Percentiles rank a stretch among this genome's conserved stretches.
Evolutionary conservation across 2,329 filamentous ascomycete genomes (phyloP).

Genomic region (Penicillium sp.): DNA sequence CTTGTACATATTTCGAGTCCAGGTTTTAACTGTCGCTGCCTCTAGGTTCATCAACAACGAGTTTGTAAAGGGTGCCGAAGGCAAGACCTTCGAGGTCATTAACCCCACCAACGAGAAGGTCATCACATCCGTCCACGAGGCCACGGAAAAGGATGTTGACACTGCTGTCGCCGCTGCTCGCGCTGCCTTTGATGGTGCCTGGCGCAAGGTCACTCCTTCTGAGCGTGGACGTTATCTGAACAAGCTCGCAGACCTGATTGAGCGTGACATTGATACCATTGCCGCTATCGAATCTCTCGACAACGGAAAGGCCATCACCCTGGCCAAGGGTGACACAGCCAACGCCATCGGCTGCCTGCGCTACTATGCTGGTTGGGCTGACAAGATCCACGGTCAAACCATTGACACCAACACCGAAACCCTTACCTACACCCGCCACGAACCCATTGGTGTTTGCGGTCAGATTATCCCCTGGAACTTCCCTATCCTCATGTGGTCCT

Average conservation of each 20-base stretch:
- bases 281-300: constrained; percentile 82
- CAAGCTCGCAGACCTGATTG: constrained; percentile 79
- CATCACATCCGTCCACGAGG: constrained; percentile 82
- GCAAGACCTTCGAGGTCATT: constrained; percentile 90
- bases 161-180: constrained; percentile 83
- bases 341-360: constrained; percentile 73
- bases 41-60: constrained; percentile 50
- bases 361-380: constrained; percentile 92
- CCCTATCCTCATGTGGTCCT: constrained; percentile 80
- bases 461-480: constrained; percentile 94
- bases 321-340: constrained; percentile 71
- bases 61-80: constrained; percentile 80
- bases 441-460: constrained; percentile 80
- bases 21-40: constrained; percentile 1
- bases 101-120: constrained; percentile 86
- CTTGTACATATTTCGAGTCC: neutral
- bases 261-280: constrained; percentile 77
- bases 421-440: constrained; percentile 82
- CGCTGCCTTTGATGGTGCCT: constrained; percentile 78
- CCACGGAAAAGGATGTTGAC: constrained; percentile 77
- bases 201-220: constrained; percentile 71
- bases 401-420: constrained; percentile 77
- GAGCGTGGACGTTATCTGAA: constrained; percentile 70
- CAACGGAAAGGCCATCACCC: constrained; percentile 50
- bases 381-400: constrained; percentile 91